Base-by-base conservation (phyloP, 2,329 filamentous ascomycete genomes). In the Phaeophleospora eucalypticola region DNA sequence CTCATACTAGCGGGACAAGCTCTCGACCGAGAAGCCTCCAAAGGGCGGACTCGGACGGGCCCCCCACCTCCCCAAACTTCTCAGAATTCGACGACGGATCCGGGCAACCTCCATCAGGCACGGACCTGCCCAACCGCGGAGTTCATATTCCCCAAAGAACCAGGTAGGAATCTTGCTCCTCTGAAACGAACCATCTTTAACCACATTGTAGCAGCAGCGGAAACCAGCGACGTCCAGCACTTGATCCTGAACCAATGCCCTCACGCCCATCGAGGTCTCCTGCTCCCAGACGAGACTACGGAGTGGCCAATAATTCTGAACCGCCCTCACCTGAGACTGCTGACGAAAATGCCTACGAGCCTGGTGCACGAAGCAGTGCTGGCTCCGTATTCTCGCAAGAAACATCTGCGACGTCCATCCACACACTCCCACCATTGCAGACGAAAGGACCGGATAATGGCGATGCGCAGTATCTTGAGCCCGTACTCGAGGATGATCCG, bases 401-500 rank as follows among this genome's bases (percentile, higher is more conserved):
- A 36, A 69, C 68, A 3, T 43, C 53, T 2, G 65, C 64, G 4
- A 67, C 68, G 6, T 67, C 68, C 4, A 53, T 65, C 3, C 54
- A 60, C 16, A 65, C 65, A 4, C 52, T 68, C 4, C 63, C 67
- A 4, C 66, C 73, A 2, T 52, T 76, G n/a, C 74, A 76, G 51
- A 66, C 65, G 16, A 72, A 71, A 41, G 65, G 65, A 2, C 58
- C 63, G 2, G 71, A 75, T 32, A 53, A 58, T 46, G 49, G 46
- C 19, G 71, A 73, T 16, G 54, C 59, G 12, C 71, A 74, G 40
- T 63, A 65, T 10, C 63, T 77, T 15, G 71, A 73, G 44, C 73
- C 74, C 7, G 58, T 76, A 3, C 57, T 75, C 2, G 76, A 79
- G 60, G 69, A 79, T 45, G 77, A 80, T 48, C 75, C 76, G 9